Evolutionary conservation across 257 asterid species (phyloP).

Genomic region (Nicotiana otophora): DNA sequence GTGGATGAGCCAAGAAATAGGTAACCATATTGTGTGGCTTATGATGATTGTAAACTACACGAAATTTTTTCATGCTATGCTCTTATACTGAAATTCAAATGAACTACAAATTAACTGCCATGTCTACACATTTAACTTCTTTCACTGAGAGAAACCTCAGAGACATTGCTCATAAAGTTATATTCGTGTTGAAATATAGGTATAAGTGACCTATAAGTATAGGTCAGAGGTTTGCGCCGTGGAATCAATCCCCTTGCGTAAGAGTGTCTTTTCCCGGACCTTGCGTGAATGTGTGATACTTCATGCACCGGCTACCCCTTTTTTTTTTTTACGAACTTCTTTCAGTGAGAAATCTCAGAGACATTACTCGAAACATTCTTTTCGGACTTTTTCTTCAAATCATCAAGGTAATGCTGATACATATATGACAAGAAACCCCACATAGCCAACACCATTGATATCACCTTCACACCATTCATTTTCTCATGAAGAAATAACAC

Average conservation of each 20-base stretch:
- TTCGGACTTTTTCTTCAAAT: neutral
- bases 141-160: neutral
- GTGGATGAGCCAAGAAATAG: too few species aligned
- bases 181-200: too few species aligned
- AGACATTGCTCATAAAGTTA: neutral
- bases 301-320: neutral
- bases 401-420: constrained; percentile 27
- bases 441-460: constrained; percentile 27
- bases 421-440: constrained; percentile 58
- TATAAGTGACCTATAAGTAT: too few species aligned
- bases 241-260: too few species aligned
- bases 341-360: neutral
- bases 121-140: neutral
- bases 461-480: constrained; percentile 44
- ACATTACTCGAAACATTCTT: neutral
- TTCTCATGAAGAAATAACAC: constrained; percentile 46
- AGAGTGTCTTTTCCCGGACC: neutral
- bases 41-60: too few species aligned
- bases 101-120: neutral
- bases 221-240: too few species aligned
- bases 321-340: neutral
- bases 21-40: too few species aligned
- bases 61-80: neutral
- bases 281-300: neutral
- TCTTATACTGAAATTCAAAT: neutral